Evolutionary conservation across 108 stramenopile species (phyloP).

Genomic region (Skeletonema tropicum): DNA sequence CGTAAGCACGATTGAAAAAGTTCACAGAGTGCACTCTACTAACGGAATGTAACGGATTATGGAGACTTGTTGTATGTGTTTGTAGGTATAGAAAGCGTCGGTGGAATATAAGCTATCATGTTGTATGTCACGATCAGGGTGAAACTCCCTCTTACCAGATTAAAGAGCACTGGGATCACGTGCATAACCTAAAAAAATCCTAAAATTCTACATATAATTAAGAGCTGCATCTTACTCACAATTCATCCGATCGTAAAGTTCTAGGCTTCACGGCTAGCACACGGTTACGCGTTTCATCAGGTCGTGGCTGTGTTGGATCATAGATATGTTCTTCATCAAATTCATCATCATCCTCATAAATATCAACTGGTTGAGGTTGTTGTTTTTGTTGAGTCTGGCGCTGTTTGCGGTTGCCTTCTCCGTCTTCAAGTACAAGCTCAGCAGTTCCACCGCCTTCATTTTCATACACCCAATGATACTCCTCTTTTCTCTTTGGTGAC

Average conservation of each 20-base stretch:
- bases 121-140: neutral
- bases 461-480: constrained; percentile 79
- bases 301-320: constrained; percentile 46
- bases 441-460: constrained; percentile 63
- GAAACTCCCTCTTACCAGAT: constrained; percentile 2
- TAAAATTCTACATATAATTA: neutral
- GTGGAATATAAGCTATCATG: neutral
- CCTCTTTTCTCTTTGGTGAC: constrained; percentile 64
- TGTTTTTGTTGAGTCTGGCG: constrained; percentile 44
- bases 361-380: constrained; percentile 54
- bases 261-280: constrained; percentile 52
- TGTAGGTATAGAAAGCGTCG: neutral
- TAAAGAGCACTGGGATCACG: neutral
- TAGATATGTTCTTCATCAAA: constrained; percentile 47
- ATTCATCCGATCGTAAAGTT: constrained; percentile 45
- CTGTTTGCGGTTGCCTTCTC: constrained; percentile 60
- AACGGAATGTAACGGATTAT: neutral
- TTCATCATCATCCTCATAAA: constrained; percentile 49
- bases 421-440: constrained; percentile 69
- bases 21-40: constrained; percentile 20
- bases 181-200: neutral
- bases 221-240: constrained; percentile 18
- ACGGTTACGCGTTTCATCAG: constrained; percentile 41
- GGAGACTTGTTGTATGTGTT: neutral
- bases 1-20: constrained; percentile 36